A percentile compares a stretch with the other conserved stretches of the same genome.
Evolutionary conservation across 148 eudicot species (phyloP).

Genomic region (Rhododendron henanense): DNA sequence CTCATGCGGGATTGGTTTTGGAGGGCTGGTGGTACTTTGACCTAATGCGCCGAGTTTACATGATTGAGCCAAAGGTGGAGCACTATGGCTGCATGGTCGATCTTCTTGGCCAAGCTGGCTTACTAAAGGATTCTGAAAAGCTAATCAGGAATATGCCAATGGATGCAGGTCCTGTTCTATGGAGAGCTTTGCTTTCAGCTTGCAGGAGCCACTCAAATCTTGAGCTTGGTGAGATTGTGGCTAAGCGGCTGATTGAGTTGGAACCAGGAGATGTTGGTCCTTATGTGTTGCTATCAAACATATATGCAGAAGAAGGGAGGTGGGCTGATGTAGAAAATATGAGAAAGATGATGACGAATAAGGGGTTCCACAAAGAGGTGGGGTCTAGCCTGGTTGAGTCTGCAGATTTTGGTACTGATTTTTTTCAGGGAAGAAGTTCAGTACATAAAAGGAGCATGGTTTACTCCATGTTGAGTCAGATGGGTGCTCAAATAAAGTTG

Average conservation of each 20-base stretch:
- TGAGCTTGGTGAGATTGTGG: constrained; percentile 47
- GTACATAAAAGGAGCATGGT: constrained; percentile 26
- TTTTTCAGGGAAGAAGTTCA: constrained; percentile 8
- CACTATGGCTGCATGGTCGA: constrained; percentile 63
- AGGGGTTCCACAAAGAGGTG: constrained; percentile 33
- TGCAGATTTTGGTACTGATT: background rate
- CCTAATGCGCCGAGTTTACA: constrained; percentile 45
- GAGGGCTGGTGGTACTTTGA: constrained; percentile 72
- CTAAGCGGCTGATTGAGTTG: constrained; percentile 42
- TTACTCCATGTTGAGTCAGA: constrained; percentile 30
- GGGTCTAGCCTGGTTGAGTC: constrained; percentile 39
- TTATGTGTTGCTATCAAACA: constrained; percentile 47
- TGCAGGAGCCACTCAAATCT: constrained; percentile 44
- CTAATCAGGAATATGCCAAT: constrained; percentile 28
- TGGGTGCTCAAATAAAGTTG: constrained; percentile 27
- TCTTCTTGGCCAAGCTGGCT: constrained; percentile 49
- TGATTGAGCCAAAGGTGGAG: constrained; percentile 46
- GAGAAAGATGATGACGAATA: constrained; percentile 38
- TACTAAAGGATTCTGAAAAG: constrained; percentile 35
- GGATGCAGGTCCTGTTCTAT: constrained; percentile 38
- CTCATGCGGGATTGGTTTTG: constrained; percentile 47
- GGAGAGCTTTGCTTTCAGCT: constrained; percentile 56
- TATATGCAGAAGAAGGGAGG: constrained; percentile 49
- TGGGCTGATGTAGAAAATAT: constrained; percentile 55
- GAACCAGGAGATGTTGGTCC: constrained; percentile 44